Conservation (phyloP, 441 rosid genomes). For the Isatis lusitanica region DNA sequence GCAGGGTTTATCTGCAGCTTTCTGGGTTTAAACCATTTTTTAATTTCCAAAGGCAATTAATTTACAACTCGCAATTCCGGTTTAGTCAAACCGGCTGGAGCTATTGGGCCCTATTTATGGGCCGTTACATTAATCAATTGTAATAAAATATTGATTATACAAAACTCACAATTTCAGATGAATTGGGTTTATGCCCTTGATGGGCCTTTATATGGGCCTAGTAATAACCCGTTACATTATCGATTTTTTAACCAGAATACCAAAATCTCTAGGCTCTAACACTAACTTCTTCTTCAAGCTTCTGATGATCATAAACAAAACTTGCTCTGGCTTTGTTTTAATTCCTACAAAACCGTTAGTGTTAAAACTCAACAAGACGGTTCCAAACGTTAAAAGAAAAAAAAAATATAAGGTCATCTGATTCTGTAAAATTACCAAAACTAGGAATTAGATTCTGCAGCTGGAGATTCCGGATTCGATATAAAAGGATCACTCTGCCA, state of each 20-base stretch:
- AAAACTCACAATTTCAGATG: not conserved
- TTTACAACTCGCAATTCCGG: not conserved
- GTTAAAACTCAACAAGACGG: not conserved
- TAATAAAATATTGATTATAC: not conserved
- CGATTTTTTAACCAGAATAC: not conserved
- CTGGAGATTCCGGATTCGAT: conserved; percentile 23
- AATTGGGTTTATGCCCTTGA: not conserved
- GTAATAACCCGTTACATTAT: not conserved
- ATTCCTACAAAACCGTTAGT: not conserved
- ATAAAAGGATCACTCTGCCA: conserved; percentile 30
- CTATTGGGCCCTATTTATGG: not conserved
- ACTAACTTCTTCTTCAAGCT: conserved; percentile 26
- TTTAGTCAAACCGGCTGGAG: not conserved
- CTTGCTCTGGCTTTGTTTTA: conserved; percentile 1
- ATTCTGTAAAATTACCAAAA: not conserved
- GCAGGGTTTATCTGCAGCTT: conserved; percentile 17
- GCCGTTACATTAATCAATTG: conserved; percentile 1
- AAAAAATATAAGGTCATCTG: not conserved
- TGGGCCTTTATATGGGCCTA: conserved; percentile 13
- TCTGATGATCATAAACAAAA: conserved; percentile 1
- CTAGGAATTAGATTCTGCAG: conserved; percentile 24
- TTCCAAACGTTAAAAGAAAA: not conserved
- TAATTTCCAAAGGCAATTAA: not conserved
- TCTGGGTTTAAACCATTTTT: conserved; percentile 8
- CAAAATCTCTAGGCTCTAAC: conserved; percentile 20